Percentiles rank a stretch among this genome's conserved stretches.
phyloP scores from a whole-genome alignment of 2,329 filamentous ascomycete species.

The Trichophyton schoenleinii region DNA sequence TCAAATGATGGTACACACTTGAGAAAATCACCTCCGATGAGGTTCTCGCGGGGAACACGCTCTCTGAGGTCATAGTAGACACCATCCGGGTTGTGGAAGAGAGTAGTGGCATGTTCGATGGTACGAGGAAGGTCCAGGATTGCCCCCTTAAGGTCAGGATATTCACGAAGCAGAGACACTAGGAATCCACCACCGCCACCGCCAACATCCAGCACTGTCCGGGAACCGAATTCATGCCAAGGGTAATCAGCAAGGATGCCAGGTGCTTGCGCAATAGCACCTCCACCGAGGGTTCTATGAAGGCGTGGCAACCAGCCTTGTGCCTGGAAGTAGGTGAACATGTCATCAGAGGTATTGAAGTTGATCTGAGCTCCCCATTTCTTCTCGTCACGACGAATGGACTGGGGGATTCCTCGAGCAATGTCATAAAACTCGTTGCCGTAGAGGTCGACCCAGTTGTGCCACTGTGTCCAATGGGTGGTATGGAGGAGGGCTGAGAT shows the following conservation, averaged over 20 bases:
- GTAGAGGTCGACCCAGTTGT: constrained; percentile 34
- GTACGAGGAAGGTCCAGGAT: constrained; percentile 27
- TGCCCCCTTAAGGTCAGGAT: constrained; percentile 22
- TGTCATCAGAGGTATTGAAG: constrained; percentile 30
- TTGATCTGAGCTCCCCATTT: constrained; percentile 29
- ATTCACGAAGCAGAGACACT: constrained; percentile 22
- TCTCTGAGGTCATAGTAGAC: constrained; percentile 23
- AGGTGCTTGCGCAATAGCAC: neutral
- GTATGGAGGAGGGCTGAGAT: constrained; percentile 23
- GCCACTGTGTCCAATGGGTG: constrained; percentile 37
- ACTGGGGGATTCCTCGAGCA: constrained; percentile 28
- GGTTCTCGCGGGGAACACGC: constrained; percentile 18
- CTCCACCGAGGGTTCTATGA: neutral
- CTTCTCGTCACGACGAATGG: constrained; percentile 14
- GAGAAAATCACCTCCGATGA: constrained; percentile 32
- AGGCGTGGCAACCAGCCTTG: neutral
- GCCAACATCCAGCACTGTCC: constrained; percentile 29
- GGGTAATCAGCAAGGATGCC: neutral
- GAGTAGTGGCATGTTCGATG: constrained; percentile 21
- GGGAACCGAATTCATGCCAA: constrained; percentile 21
- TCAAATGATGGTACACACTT: constrained; percentile 21
- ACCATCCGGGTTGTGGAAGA: constrained; percentile 20
- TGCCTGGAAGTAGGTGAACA: constrained; percentile 34
- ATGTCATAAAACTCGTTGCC: constrained; percentile 36
- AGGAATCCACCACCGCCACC: constrained; percentile 32